Base-by-base conservation (phyloP, 176 grass and related monocot genomes). In the Tillandsia leiboldiana region DNA sequence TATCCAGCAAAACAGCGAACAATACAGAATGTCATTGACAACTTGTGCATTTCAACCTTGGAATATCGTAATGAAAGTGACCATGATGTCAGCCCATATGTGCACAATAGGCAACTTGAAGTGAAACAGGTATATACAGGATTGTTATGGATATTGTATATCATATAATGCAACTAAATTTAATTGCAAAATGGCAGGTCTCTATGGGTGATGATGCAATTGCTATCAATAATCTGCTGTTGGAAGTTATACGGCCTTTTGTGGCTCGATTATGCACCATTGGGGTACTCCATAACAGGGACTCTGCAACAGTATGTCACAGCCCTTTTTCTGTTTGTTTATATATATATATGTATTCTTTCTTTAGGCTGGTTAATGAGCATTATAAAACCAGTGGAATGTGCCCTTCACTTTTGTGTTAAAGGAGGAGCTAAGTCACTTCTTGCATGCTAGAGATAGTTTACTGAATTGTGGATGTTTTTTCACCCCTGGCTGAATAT, bases 11-110 rank as follows among this genome's bases (percentile, higher is more conserved):
- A 90, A 64, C 73, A 85, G 63, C 64, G 26, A 69, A 26, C 17
- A 49, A 89, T 97, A 52, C 93, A 97, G 87, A 79, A 50, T 83
- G 89, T 97, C 66, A 90, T 97, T 51, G 69, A 81, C 77, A 97
- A 92, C 66, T 77, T 97, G 58, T 78, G 24, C 51, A 90, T 96
- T 64, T 96, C 93, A 50, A 83, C 85, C 14, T 81, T 96, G 78
- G 70, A 88, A 85, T 82, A 92, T 62, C 72, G 77, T 66, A 88
- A 85, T 69, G 93, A 92, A 85, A 79, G 73, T 67, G 93, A 96
- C 63, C 75, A 73, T 80, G 77, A 89, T 69, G 93, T 96, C 48
- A 85, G 81, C 66, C 12, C 20, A 58, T 90, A 92, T 67, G 77
- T 96, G 26, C 87, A 96, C 33, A 75, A 72, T 1, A 83, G 89